Conservation (phyloP, 805 yeast genomes). For the Candida stauntonica region DNA sequence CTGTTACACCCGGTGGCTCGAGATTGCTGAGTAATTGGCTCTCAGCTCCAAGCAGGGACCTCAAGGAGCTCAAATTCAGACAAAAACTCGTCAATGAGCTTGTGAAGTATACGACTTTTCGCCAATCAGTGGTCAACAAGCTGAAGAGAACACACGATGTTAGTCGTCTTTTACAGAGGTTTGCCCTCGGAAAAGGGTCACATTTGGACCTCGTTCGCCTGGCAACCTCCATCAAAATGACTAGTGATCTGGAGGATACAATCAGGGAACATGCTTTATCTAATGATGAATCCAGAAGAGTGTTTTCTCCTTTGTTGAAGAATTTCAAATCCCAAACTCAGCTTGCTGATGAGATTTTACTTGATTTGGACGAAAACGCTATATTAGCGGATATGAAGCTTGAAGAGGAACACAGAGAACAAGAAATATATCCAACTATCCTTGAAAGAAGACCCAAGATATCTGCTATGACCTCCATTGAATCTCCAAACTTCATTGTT, state of each 20-base stretch:
- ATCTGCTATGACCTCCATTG: neutral
- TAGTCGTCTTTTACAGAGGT: slow-evolving; percentile 53
- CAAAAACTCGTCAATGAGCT: slow-evolving; percentile 48
- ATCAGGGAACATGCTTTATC: slow-evolving; percentile 24
- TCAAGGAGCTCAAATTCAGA: slow-evolving; percentile 50
- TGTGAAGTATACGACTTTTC: slow-evolving; percentile 26
- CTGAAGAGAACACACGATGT: slow-evolving; percentile 52
- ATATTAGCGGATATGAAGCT: slow-evolving; percentile 22
- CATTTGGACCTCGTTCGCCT: slow-evolving; percentile 42
- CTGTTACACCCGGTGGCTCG: slow-evolving; percentile 79
- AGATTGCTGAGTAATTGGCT: slow-evolving; percentile 80
- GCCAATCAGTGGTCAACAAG: slow-evolving; percentile 31
- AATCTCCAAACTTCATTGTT: slow-evolving; percentile 7
- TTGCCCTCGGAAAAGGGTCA: slow-evolving; percentile 44
- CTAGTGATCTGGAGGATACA: slow-evolving; percentile 28
- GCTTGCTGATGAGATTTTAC: slow-evolving; percentile 39
- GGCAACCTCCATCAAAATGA: slow-evolving; percentile 36
- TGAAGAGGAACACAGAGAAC: slow-evolving; percentile 19
- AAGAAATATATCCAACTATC: slow-evolving; percentile 12
- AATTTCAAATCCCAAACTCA: slow-evolving; percentile 32
- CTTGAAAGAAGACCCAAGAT: slow-evolving; percentile 5
- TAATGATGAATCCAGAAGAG: slow-evolving; percentile 23
- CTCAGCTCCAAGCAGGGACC: slow-evolving; percentile 67
- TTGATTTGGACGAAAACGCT: slow-evolving; percentile 38
- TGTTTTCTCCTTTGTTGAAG: slow-evolving; percentile 26